A percentile compares a stretch with the other conserved stretches of the same genome.
Conservation (phyloP, 1,139 yeast species). For the Suhomyces terraborum region DNA sequence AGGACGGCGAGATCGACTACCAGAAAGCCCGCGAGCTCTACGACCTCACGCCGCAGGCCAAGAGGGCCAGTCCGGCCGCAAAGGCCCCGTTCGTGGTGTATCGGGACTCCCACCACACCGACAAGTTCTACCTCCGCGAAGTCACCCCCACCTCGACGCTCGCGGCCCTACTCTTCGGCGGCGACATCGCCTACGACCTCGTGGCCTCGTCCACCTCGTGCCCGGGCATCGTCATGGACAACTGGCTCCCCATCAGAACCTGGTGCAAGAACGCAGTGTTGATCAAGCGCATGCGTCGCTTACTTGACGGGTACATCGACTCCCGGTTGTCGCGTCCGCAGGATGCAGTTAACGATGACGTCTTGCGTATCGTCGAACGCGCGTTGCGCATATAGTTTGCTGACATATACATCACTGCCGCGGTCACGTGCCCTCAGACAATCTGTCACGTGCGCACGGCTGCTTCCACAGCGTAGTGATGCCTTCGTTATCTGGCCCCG, state of each 20-base stretch:
- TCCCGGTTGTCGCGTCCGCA: slow-evolving; percentile 42
- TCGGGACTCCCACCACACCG: slow-evolving; percentile 59
- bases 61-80: slow-evolving; percentile 26
- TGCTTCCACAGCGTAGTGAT: not conserved
- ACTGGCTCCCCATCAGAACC: slow-evolving; percentile 79
- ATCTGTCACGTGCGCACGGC: not conserved
- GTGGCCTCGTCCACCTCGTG: slow-evolving; percentile 40
- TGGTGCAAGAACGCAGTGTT: slow-evolving; percentile 95
- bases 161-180: slow-evolving; percentile 78
- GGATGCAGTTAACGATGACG: slow-evolving; percentile 14
- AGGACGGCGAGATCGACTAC: slow-evolving; percentile 42
- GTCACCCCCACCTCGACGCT: slow-evolving; percentile 77
- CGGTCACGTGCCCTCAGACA: not conserved
- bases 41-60: slow-evolving; percentile 38
- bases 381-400: slow-evolving; percentile 6
- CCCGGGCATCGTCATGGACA: slow-evolving; percentile 21
- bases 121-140: slow-evolving; percentile 70
- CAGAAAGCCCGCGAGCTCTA: slow-evolving; percentile 30
- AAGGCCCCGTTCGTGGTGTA: slow-evolving; percentile 59
- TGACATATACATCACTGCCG: not conserved
- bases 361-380: slow-evolving; percentile 15
- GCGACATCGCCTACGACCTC: slow-evolving; percentile 70
- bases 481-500: too few species aligned
- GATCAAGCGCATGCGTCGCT: slow-evolving; percentile 63
- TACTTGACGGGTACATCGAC: slow-evolving; percentile 69